phyloP scores from a whole-genome alignment of 441 rosid genomes.

The Populus hybrid region DNA sequence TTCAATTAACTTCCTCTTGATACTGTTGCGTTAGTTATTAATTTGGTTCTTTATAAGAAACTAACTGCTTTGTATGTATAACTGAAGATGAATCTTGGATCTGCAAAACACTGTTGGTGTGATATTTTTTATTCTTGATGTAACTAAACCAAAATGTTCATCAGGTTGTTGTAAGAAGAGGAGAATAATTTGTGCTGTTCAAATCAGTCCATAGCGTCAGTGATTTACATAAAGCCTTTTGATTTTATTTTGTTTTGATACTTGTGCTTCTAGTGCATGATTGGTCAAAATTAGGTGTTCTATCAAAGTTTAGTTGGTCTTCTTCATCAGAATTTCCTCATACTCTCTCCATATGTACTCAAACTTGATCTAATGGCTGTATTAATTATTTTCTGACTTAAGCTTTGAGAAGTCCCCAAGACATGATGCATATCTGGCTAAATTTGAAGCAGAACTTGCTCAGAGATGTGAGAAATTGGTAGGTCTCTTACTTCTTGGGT shows the following conservation, averaged over 20 bases:
- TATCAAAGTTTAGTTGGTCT: neutral
- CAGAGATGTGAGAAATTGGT: conserved; percentile 96
- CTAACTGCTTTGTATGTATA: neutral
- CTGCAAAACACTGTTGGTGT: neutral
- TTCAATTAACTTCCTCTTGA: neutral
- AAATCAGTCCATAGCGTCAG: neutral
- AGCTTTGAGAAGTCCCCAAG: conserved; percentile 93
- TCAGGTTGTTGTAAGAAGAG: neutral
- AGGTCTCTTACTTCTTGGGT: conserved; percentile 14
- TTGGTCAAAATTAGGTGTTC: neutral
- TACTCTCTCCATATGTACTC: neutral
- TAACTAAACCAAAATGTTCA: neutral
- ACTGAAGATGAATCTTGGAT: neutral
- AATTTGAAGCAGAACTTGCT: conserved; percentile 91
- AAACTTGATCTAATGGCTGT: conserved; percentile 14
- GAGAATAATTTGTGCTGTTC: neutral
- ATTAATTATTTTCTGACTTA: conserved; percentile 24
- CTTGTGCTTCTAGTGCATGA: neutral
- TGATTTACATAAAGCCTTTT: neutral
- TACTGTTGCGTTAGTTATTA: neutral
- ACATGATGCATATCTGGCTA: conserved; percentile 64
- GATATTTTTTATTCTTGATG: neutral
- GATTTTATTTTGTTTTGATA: neutral
- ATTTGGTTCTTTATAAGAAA: neutral
- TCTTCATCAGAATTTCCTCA: neutral